Evolutionary conservation across 768 basidiomycete species (phyloP), one percentile per base, ranked within the genome.

Genomic region (Sistotremastrum niveocremeum): DNA sequence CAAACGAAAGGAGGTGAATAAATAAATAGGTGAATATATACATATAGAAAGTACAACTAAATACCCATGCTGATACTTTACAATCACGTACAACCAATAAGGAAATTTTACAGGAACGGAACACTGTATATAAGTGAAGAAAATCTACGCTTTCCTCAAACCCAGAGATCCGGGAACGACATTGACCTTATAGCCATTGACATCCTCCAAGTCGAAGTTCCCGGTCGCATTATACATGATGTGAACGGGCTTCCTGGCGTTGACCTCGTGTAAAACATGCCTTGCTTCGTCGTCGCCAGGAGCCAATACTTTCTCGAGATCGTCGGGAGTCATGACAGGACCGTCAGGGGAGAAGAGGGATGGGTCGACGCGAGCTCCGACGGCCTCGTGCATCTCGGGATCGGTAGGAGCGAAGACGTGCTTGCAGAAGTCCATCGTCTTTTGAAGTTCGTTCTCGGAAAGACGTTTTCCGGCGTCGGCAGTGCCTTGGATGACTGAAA

Each of bases 401-500:
- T 74, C 69, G 2, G 77, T 80, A 6, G 84, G 81, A 47, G 70
- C 73, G 65, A 83, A 84, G 9, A 84, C 68, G 51, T 78, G 74
- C 41, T 77, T 72, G 56, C 83, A 85, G 57, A 87, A 87, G 59
- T 85, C 80, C 28, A 87, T 68, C n/a, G 84, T 81, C 47, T 69
- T 76, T 51, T 84, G 79, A 1, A 87, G 69, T 60, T 87, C 84
- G 41, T 65, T 68, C 60, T 83, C 84, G 3, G 81, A 84, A 34
- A 86, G 68, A 10, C 71, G 74, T 33, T 67, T 64, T 8, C 84
- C 84, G 72, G 85, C 77, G 50, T 87, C 84, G 0, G 78, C 78
- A 39, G 78, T 79, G 5, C 84, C 84, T 60, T 86, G 84, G 35
- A 86, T 85, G 31, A 87, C 84, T 87, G 48, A 20, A 41, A n/a